A percentile compares a stretch with the other conserved stretches of the same genome.
Conservation (phyloP, 2,329 filamentous ascomycete species). For the Arachnomyces sp. region DNA sequence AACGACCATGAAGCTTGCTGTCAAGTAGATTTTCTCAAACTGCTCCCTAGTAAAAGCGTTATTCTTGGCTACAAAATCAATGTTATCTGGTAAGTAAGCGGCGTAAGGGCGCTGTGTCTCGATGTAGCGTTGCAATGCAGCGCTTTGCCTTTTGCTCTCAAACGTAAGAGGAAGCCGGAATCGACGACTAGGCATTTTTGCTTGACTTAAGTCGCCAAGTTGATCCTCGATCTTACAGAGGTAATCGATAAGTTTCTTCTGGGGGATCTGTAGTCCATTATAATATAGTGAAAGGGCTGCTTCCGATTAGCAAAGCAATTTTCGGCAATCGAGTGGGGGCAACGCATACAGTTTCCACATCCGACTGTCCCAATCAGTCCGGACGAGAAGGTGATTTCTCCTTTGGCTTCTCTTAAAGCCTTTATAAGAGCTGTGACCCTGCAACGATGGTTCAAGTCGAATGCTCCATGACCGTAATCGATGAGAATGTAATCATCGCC, state of each 20-base stretch:
- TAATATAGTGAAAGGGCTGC: slow-evolving; percentile 39
- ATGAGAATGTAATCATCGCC: slow-evolving; percentile 48
- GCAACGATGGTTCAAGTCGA: slow-evolving; percentile 51
- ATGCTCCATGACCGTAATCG: slow-evolving; percentile 49
- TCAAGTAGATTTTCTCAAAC: slow-evolving; percentile 44
- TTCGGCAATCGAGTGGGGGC: neutral
- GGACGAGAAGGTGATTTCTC: slow-evolving; percentile 29
- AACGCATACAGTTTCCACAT: slow-evolving; percentile 32
- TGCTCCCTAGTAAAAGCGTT: slow-evolving; percentile 44
- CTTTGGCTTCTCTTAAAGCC: slow-evolving; percentile 29
- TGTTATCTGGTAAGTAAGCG: slow-evolving; percentile 54
- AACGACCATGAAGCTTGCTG: slow-evolving; percentile 43
- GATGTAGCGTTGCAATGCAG: slow-evolving; percentile 53
- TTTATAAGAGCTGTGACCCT: slow-evolving; percentile 47
- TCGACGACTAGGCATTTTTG: slow-evolving; percentile 36
- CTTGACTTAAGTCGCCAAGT: slow-evolving; percentile 32
- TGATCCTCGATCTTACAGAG: slow-evolving; percentile 30
- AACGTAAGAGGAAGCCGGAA: slow-evolving; percentile 40
- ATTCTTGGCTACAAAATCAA: slow-evolving; percentile 49
- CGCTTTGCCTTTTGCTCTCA: slow-evolving; percentile 30
- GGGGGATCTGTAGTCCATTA: slow-evolving; percentile 33
- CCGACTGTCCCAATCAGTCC: slow-evolving; percentile 45
- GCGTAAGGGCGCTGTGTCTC: slow-evolving; percentile 54
- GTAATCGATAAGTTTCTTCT: slow-evolving; percentile 28
- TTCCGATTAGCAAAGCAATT: slow-evolving; percentile 1